Conservation (phyloP, 2,329 filamentous ascomycete species). For the Alternaria sp. region DNA sequence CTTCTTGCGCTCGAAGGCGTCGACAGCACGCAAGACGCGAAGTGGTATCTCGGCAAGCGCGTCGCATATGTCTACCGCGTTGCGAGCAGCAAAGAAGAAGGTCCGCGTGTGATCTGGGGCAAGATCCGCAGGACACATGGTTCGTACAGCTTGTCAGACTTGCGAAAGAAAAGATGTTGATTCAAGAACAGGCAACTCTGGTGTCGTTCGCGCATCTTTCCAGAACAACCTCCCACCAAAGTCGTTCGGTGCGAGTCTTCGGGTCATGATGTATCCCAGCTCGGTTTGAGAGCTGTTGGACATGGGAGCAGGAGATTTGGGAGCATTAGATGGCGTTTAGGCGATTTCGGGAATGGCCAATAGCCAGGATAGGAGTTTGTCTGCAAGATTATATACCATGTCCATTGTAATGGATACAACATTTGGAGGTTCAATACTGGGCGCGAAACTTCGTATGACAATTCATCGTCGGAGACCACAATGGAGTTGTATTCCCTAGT, state of each 20-base stretch:
- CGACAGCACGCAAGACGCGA: constrained; percentile 83
- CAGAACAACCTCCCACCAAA: constrained; percentile 88
- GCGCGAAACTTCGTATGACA: background rate
- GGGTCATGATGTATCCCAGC: constrained; percentile 88
- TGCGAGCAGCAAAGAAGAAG: constrained; percentile 73
- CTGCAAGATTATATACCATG: background rate
- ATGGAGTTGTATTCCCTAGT: background rate
- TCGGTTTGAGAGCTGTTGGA: constrained; percentile 5
- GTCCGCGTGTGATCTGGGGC: constrained; percentile 87
- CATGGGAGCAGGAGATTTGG: background rate
- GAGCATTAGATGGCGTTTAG: constrained; percentile 8
- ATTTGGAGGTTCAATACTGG: background rate
- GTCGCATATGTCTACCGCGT: constrained; percentile 96
- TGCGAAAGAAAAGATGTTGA: constrained; percentile 36
- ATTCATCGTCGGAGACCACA: background rate
- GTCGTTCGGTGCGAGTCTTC: constrained; percentile 74
- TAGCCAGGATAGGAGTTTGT: background rate
- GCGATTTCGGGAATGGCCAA: constrained; percentile 6
- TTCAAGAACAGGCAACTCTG: constrained; percentile 77
- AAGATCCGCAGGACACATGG: constrained; percentile 83
- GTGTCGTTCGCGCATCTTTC: constrained; percentile 96
- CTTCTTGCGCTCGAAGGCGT: constrained; percentile 98
- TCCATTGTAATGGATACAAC: background rate
- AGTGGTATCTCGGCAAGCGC: constrained; percentile 98
- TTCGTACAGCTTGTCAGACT: constrained; percentile 63